Conservation (phyloP, 345 rosid species). For the Orychophragmus violaceus region DNA sequence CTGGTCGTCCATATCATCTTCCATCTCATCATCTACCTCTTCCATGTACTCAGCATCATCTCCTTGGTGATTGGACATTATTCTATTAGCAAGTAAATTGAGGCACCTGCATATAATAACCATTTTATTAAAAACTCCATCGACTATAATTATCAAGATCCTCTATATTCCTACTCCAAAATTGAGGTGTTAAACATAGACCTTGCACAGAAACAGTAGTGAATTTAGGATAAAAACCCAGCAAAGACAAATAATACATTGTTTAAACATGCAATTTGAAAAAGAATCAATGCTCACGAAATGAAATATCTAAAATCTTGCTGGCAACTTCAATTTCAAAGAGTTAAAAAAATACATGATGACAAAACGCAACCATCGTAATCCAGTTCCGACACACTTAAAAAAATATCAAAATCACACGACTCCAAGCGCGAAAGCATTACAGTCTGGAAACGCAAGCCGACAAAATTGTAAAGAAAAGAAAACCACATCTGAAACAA, state of each 20-base stretch:
- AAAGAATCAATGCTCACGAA: background rate
- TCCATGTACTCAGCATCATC: conserved; percentile 61
- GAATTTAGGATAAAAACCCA: background rate
- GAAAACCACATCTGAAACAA: conserved; percentile 7
- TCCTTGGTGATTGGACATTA: conserved; percentile 54
- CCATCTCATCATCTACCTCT: conserved; percentile 60
- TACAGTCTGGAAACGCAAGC: no score
- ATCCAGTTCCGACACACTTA: background rate
- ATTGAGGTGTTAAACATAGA: background rate
- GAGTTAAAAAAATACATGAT: background rate
- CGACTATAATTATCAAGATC: background rate
- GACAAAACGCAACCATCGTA: background rate
- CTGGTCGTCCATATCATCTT: conserved; percentile 53
- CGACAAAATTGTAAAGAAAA: background rate
- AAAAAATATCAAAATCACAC: background rate
- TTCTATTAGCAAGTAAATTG: background rate
- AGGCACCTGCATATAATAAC: conserved; percentile 15
- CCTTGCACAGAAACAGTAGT: background rate
- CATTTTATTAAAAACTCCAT: background rate
- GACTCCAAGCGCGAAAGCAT: no score
- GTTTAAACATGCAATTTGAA: conserved; percentile 1
- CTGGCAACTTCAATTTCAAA: background rate
- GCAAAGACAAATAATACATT: background rate
- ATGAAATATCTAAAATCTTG: background rate
- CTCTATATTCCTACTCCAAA: background rate